phyloP scores from a whole-genome alignment of 306 rosid species.

The Lathyrus tuberosus region DNA sequence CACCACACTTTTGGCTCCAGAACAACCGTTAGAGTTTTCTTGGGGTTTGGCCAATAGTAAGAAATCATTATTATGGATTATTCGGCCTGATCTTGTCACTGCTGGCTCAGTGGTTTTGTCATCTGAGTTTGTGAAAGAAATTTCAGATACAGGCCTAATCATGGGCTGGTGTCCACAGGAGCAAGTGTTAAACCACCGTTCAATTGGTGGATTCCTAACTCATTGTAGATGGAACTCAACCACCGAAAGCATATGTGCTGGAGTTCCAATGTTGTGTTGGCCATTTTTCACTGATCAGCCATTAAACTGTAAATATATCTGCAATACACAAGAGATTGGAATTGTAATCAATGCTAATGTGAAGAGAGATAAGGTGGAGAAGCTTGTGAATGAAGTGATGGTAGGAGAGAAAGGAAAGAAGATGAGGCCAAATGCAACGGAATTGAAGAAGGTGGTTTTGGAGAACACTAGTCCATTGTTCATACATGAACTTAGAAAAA shows the following conservation, averaged over 20 bases:
- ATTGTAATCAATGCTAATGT: constrained; percentile 10
- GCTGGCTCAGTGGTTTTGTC: too few relatives aligned
- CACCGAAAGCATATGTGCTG: too few relatives aligned
- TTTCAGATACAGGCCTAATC: neutral
- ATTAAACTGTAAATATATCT: too few relatives aligned
- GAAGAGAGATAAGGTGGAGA: constrained; percentile 32
- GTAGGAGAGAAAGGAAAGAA: constrained; percentile 36
- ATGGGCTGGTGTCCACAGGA: neutral
- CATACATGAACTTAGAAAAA: constrained; percentile 31
- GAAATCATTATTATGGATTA: too few relatives aligned
- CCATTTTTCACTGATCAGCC: too few relatives aligned
- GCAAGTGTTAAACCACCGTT: constrained; percentile 1
- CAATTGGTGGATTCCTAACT: too few relatives aligned
- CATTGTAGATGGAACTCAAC: too few relatives aligned
- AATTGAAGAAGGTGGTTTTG: constrained; percentile 24
- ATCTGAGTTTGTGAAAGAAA: neutral
- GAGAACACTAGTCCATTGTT: constrained; percentile 12
- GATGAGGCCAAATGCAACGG: constrained; percentile 16
- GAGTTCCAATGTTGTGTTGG: too few relatives aligned
- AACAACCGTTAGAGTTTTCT: too few relatives aligned
- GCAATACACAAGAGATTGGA: constrained; percentile 31
- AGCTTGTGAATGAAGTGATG: constrained; percentile 29
- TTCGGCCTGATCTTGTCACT: too few relatives aligned
- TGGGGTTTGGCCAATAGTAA: too few relatives aligned
- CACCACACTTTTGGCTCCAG: too few relatives aligned